Base-by-base conservation (phyloP, 2,329 filamentous ascomycete genomes). In the Sphaerulina vaccinii region DNA sequence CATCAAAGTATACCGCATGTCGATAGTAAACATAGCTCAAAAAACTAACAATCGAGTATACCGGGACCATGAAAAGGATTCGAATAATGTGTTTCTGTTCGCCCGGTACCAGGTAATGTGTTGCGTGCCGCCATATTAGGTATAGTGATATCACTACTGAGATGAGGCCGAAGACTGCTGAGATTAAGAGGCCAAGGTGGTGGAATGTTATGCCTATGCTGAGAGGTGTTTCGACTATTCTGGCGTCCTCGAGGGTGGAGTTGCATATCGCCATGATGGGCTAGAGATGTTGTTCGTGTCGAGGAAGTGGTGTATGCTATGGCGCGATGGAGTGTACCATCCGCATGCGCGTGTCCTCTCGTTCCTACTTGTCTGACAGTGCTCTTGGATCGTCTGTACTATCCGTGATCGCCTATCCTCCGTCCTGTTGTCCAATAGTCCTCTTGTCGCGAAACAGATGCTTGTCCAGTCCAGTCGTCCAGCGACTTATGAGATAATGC, bases 51-150 rank as follows among this genome's bases (percentile, higher is more conserved):
- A 84, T 75, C 44, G 86, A 79, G 70, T 95, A 95, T 55, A 95
- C 77, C 33, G 90, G 90, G 43, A 95, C 82, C 88, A 95, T 92
- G 68, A 91, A 85, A 21, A 95, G 79, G 60, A 95, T 92, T 42
- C 90, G 87, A 62, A 95, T 91, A 64, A 93, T 90, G 77, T 84
- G 79, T 62, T 76, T 79, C 65, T 85, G 82, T 66, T 85, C 79
- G 55, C 72, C 74, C 8, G 81, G 80, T 64, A 76, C 78, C 51
- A 77, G 73, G 69, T 84, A 85, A 64, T 84, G 82, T 11, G 72
- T 79, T 2, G 80, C 79, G 71, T 84, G 82, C 55, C 73, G 71
- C 59, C 78, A 70, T 50, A 84, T 80, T 44, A 84, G 70, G 58
- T 73, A 76, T 32, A 79, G 71, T 18, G 80, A 78, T 32, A 82